Conservation (phyloP, 2,329 filamentous ascomycete species). For the Coniella vitis region DNA sequence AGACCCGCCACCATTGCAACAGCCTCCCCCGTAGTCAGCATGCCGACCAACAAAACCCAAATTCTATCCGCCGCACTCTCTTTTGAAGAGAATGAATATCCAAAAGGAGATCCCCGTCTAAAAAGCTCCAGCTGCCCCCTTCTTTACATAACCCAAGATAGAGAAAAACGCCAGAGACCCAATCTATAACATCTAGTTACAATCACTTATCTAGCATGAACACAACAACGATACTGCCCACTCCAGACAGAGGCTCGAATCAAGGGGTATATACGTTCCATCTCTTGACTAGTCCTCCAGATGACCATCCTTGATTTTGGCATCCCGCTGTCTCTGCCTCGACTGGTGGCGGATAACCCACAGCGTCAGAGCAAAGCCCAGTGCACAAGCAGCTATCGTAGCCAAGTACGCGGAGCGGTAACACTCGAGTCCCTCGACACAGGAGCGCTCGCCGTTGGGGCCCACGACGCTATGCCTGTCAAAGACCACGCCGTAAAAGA, state of each 20-base stretch:
- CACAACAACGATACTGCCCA: too few species aligned
- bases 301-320: constrained; percentile 26
- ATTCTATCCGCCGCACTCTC: too few species aligned
- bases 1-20: too few species aligned
- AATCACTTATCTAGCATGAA: not conserved
- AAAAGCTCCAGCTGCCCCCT: too few species aligned
- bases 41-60: too few species aligned
- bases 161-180: not conserved
- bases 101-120: too few species aligned
- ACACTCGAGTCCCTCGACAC: constrained; percentile 70
- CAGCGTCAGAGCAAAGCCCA: constrained; percentile 63
- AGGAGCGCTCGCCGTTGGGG: constrained; percentile 64
- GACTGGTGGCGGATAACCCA: constrained; percentile 61
- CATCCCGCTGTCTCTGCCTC: constrained; percentile 30
- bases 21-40: too few species aligned
- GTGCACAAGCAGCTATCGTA: constrained; percentile 64
- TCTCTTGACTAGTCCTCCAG: constrained; percentile 26
- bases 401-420: constrained; percentile 76
- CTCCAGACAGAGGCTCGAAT: too few species aligned
- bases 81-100: too few species aligned
- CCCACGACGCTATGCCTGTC: constrained; percentile 70
- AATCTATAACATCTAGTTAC: too few species aligned
- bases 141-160: too few species aligned
- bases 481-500: constrained; percentile 80
- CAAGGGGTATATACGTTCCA: too few species aligned